Evolutionary conservation across 2,329 filamentous ascomycete genomes (phyloP).

Genomic region (Penicillium sp.): DNA sequence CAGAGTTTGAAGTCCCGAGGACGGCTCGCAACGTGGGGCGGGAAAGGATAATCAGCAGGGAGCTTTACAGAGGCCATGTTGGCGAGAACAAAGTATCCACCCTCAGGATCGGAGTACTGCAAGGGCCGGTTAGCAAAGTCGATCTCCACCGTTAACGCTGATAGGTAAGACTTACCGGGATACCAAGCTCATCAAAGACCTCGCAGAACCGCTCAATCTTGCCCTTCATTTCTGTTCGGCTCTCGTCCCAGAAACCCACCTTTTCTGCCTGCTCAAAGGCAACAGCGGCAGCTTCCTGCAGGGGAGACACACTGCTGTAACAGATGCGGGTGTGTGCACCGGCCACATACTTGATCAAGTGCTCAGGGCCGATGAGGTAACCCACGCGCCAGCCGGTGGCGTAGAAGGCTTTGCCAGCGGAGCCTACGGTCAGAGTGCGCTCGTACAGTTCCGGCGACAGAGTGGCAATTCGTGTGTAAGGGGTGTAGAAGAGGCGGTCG

Average conservation of each 20-base stretch:
- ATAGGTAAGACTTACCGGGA: conserved; percentile 50
- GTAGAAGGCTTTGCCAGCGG: conserved; percentile 97
- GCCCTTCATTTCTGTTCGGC: conserved; percentile 78
- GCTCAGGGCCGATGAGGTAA: conserved; percentile 84
- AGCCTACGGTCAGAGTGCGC: conserved; percentile 88
- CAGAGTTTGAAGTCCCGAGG: conserved; percentile 90
- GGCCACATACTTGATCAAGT: conserved; percentile 85
- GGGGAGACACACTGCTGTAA: conserved; percentile 86
- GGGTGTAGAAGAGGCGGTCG: conserved; percentile 89
- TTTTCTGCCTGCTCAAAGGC: conserved; percentile 88
- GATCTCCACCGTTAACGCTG: background rate
- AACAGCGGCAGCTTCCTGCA: conserved; percentile 91
- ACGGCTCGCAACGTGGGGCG: conserved; percentile 76
- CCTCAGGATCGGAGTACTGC: conserved; percentile 83
- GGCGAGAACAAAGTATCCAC: conserved; percentile 94
- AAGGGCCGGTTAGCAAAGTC: background rate
- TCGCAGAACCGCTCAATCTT: conserved; percentile 87
- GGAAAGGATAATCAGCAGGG: conserved; percentile 81
- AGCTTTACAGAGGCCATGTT: conserved; percentile 87
- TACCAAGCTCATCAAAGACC: conserved; percentile 68
- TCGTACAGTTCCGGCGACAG: conserved; percentile 84
- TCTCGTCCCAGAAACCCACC: conserved; percentile 80
- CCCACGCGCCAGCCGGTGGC: conserved; percentile 96
- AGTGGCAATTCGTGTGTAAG: conserved; percentile 88
- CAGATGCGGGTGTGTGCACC: conserved; percentile 95